These are phyloP conservation scores for Kwoniella bestiolae DNA, from an alignment of 768 basidiomycete species.

Conservation along the genomic window DNA sequence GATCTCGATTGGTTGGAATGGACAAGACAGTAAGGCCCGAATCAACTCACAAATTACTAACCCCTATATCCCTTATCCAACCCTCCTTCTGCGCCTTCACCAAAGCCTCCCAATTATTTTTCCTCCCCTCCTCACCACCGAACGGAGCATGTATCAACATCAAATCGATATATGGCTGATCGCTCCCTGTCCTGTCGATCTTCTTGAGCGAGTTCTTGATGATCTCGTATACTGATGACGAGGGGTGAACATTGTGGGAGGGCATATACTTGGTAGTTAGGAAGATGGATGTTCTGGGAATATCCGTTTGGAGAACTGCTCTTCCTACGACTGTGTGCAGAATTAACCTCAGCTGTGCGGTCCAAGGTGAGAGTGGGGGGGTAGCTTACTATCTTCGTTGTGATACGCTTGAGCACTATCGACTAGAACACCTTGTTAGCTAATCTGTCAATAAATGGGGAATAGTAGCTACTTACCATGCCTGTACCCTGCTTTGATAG, in stretches of 20 bases:
- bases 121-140: conserved; percentile 48
- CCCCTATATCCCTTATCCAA: conserved; percentile 49
- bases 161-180: conserved; percentile 42
- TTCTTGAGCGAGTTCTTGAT: conserved; percentile 33
- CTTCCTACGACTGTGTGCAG: conserved; percentile 32
- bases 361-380: neutral
- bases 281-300: conserved; percentile 32
- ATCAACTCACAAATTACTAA: conserved; percentile 50
- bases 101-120: conserved; percentile 43
- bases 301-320: conserved; percentile 16
- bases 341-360: neutral
- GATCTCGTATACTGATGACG: conserved; percentile 7
- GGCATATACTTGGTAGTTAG: conserved; percentile 43
- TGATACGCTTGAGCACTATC: conserved; percentile 26
- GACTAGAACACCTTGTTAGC: conserved; percentile 6
- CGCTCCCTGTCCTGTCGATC: conserved; percentile 23
- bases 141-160: conserved; percentile 57
- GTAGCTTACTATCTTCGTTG: conserved; percentile 37
- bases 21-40: too few species aligned
- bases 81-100: conserved; percentile 45
- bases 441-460: too few species aligned
- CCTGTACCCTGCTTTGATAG: conserved; percentile 49
- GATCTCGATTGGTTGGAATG: too few species aligned
- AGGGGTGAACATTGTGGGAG: conserved; percentile 6
- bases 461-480: conserved; percentile 29